Conservation (phyloP, 2,329 filamentous ascomycete genomes). For the Exophiala xenobiotica region DNA sequence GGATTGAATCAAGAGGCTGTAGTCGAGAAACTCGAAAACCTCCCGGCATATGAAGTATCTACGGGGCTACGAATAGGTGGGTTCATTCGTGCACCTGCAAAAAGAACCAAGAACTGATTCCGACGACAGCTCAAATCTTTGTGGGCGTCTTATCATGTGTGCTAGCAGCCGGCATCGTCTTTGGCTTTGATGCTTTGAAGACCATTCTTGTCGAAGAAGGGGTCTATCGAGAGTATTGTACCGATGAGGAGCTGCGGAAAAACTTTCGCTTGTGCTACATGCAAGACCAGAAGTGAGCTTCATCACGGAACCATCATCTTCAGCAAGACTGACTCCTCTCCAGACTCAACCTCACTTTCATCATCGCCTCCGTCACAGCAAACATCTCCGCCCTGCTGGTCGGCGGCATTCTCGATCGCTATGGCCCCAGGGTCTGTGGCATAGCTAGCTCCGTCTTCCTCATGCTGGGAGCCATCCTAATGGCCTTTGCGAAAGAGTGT, state of each 20-base stretch:
- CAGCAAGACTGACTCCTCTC: background rate
- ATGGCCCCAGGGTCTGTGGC: conserved; percentile 75
- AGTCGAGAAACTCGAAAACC: conserved; percentile 43
- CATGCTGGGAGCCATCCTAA: conserved; percentile 64
- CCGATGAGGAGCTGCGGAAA: conserved; percentile 48
- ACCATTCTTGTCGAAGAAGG: conserved; percentile 73
- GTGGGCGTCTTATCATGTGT: conserved; percentile 71
- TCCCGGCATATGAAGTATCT: conserved; percentile 52
- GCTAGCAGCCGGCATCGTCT: conserved; percentile 74
- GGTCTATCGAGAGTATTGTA: conserved; percentile 67
- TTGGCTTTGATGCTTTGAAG: conserved; percentile 82
- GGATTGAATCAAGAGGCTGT: conserved; percentile 27
- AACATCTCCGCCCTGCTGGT: conserved; percentile 84
- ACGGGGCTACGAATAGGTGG: conserved; percentile 37
- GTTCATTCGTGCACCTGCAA: background rate
- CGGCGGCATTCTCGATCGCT: conserved; percentile 78
- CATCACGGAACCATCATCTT: background rate
- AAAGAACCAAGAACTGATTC: background rate
- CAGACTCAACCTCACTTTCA: conserved; percentile 85
- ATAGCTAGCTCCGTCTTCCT: conserved; percentile 68
- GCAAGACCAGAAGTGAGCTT: conserved; percentile 52
- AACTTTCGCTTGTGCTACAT: conserved; percentile 55
- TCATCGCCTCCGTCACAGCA: conserved; percentile 79
- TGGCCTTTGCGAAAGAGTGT: conserved; percentile 65
- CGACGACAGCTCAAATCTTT: conserved; percentile 55